Evolutionary conservation across 2,329 filamentous ascomycete species (phyloP), one percentile per base, ranked within the genome.

Genomic region (Hymenoscyphus infarciens): DNA sequence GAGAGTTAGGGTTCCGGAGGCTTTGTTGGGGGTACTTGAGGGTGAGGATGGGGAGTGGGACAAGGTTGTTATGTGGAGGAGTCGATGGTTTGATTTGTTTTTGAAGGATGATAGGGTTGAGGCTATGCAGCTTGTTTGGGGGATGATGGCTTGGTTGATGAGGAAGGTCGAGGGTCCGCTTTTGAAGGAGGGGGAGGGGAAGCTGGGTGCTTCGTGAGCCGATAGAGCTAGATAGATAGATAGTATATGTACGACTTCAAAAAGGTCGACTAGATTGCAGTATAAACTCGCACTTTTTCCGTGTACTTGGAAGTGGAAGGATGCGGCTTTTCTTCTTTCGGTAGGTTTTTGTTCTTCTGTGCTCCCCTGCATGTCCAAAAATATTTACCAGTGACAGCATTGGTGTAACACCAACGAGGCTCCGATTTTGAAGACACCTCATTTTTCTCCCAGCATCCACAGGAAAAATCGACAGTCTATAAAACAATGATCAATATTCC

Each of bases 41-140:
- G 81, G 80, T 7, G 85, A 85, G 0, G 83, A 83, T 0, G 63
- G 69, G 1, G 73, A 74, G 39, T 76, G 75, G 58, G 69, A 66
- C 16, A 72, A 64, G 27, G 74, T 87, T 2, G 77, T 81, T 67
- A 77, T 86, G 39, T 83, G 82, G 79, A 79, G 85, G 64, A 87
- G 82, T 65, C 76, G 72, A 45, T 88, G 86, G 86, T 87, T 78
- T 68, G 86, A 88, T 69, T 73, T 88, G 11, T 88, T 87, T 68
- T 67, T 80, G 56, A 70, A 73, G 0, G 77, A 82, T 25, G 81
- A 88, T 61, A 74, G 86, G 55, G 70, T 87, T 29, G 79, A 80
- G 66, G 85, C 84, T 2, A 81, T 87, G 81, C 75, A 78, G 65
- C 65, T 83, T 10, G 67, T 87, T 1, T 88, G 86, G 85, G 79